Evolutionary conservation across 1,139 yeast genomes (phyloP).

Genomic region (Kazachstania sp.): DNA sequence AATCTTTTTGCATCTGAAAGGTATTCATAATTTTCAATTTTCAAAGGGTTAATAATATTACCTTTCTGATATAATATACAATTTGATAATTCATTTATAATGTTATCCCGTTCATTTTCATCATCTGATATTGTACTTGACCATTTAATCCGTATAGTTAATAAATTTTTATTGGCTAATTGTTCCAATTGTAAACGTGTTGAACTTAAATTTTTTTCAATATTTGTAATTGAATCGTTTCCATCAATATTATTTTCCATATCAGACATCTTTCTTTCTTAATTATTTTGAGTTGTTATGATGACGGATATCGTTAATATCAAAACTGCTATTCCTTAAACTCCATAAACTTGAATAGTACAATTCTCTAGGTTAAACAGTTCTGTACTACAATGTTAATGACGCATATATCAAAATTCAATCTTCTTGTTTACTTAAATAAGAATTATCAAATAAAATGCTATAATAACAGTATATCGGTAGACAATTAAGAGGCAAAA

Average conservation of each 20-base stretch:
- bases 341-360: no score
- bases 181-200: constrained; percentile 20
- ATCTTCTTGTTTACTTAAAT: no score
- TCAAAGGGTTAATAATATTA: constrained; percentile 11
- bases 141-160: constrained; percentile 25
- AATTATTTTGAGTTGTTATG: not conserved
- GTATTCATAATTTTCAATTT: constrained; percentile 27
- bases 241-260: constrained; percentile 7
- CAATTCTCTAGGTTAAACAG: no score
- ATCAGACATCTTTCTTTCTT: not conserved
- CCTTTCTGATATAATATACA: constrained; percentile 13
- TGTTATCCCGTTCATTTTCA: constrained; percentile 1
- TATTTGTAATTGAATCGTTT: constrained; percentile 55
- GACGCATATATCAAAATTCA: no score
- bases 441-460: no score
- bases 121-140: not conserved
- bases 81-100: constrained; percentile 1
- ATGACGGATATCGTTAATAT: no score
- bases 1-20: constrained; percentile 20
- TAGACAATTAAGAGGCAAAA: no score
- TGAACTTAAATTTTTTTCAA: not conserved
- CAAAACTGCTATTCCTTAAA: no score
- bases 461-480: no score
- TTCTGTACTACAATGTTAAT: no score
- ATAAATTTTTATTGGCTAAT: constrained; percentile 23